Evolutionary conservation across 352 stramenopile genomes (phyloP).

Genomic region (Globisporangium rhizosaccharum): DNA sequence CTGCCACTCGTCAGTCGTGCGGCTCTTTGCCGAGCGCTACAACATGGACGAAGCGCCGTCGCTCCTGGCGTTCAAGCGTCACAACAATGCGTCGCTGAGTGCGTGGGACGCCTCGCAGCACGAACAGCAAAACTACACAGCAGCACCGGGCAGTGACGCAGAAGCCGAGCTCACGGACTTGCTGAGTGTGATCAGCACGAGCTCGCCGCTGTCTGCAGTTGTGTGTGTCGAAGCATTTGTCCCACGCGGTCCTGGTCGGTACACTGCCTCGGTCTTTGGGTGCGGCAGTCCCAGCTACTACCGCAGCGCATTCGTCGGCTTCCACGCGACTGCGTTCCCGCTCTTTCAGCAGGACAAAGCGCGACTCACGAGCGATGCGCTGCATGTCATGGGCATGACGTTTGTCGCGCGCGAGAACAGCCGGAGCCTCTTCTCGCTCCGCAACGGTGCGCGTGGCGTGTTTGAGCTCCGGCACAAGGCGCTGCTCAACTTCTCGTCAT

Average conservation of each 20-base stretch:
- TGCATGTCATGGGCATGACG: constrained; percentile 28
- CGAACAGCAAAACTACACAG: constrained; percentile 7
- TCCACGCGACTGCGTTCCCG: constrained; percentile 7
- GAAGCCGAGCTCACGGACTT: constrained; percentile 38
- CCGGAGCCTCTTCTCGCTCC: constrained; percentile 16
- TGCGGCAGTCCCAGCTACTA: constrained; percentile 32
- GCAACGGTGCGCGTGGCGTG: background rate
- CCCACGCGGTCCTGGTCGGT: constrained; percentile 14
- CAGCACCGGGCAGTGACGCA: constrained; percentile 22
- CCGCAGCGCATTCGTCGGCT: constrained; percentile 26
- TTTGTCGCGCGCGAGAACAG: constrained; percentile 30
- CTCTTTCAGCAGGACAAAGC: constrained; percentile 24
- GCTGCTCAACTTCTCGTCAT: constrained; percentile 36
- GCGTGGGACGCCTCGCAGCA: background rate
- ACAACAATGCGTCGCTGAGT: constrained; percentile 2
- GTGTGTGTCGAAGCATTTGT: constrained; percentile 51
- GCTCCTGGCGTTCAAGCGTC: constrained; percentile 2
- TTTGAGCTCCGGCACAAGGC: constrained; percentile 24
- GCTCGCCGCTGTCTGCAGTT: constrained; percentile 28
- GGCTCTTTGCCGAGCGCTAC: constrained; percentile 38
- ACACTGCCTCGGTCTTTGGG: constrained; percentile 27
- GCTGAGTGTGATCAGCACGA: constrained; percentile 53
- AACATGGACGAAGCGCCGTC: constrained; percentile 13
- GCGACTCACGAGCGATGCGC: constrained; percentile 18
- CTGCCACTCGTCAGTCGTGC: constrained; percentile 44